A percentile compares a stretch with the other conserved stretches of the same genome.
These are phyloP conservation scores for Asterionellopsis glacialis DNA, from an alignment of 108 stramenopile species.

Conservation along the genomic window DNA sequence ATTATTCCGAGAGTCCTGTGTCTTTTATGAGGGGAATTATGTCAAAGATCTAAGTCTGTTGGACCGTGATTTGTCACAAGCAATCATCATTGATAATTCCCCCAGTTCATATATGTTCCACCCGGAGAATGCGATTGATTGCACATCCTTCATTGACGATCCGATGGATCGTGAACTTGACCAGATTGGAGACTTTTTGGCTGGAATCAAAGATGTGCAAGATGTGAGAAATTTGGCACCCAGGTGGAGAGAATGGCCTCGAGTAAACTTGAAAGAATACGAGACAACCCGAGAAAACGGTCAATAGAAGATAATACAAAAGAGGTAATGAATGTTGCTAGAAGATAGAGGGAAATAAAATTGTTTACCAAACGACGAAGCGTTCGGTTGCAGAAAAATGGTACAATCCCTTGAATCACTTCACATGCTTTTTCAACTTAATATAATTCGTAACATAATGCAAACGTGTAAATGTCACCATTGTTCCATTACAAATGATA, in stretches of 20 bases:
- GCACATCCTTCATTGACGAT: constrained; percentile 95
- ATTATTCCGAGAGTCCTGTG: constrained; percentile 97
- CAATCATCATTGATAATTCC: constrained; percentile 98
- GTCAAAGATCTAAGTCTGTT: constrained; percentile 93
- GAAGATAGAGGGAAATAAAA: no score
- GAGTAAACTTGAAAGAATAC: constrained; percentile 26
- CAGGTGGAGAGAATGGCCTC: constrained; percentile 87
- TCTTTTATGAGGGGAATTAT: constrained; percentile 96
- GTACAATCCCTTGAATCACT: no score
- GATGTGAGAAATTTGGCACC: constrained; percentile 76
- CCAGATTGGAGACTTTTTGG: constrained; percentile 89
- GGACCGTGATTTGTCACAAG: constrained; percentile 76
- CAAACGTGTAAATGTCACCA: no score
- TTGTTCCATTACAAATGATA: no score
- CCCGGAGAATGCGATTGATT: constrained; percentile 98
- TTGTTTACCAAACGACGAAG: no score
- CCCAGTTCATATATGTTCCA: constrained; percentile 96
- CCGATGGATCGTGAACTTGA: constrained; percentile 88
- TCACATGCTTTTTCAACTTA: no score
- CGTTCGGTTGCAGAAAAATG: no score
- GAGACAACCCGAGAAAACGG: no score
- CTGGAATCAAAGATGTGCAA: constrained; percentile 63
- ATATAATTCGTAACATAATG: no score
- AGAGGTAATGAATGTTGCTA: no score
- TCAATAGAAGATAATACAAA: no score